A percentile compares a stretch with the other conserved stretches of the same genome.
Evolutionary conservation across 257 asterid species (phyloP).

Genomic region (Solanum sejunctum): DNA sequence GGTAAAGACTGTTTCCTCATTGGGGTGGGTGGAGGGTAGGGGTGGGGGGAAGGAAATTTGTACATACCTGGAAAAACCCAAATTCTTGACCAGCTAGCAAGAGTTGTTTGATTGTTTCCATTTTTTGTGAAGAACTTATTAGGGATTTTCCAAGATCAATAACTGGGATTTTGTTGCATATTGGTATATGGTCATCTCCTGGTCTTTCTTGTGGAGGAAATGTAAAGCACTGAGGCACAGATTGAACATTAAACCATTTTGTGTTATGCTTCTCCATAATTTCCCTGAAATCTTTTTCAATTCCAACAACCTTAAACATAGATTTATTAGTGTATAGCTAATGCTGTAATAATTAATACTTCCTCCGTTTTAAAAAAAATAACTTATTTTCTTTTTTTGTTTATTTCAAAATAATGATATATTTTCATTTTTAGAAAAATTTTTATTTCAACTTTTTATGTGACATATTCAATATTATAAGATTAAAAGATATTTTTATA

Average conservation of each 20-base stretch:
- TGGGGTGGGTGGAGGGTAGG: no score
- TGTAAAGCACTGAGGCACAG: conserved; percentile 32
- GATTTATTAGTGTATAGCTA: not conserved
- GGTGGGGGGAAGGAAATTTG: not conserved
- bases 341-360: not conserved
- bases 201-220: conserved; percentile 34
- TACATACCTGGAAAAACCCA: conserved; percentile 36
- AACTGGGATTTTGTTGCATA: conserved; percentile 27
- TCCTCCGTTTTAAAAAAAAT: no score
- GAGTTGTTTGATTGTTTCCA: not conserved
- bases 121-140: not conserved
- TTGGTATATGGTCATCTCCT: conserved; percentile 22
- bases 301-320: not conserved
- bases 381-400: no score
- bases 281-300: not conserved
- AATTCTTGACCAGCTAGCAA: conserved; percentile 17
- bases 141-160: conserved; percentile 20
- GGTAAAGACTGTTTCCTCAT: not conserved
- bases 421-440: no score
- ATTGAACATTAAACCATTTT: conserved; percentile 39
- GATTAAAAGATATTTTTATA: no score
- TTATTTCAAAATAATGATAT: no score
- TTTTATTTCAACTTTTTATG: no score
- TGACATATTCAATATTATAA: no score
- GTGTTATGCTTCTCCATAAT: conserved; percentile 2